Base-by-base conservation (phyloP, 441 rosid species). In the Pelargonium australe region DNA sequence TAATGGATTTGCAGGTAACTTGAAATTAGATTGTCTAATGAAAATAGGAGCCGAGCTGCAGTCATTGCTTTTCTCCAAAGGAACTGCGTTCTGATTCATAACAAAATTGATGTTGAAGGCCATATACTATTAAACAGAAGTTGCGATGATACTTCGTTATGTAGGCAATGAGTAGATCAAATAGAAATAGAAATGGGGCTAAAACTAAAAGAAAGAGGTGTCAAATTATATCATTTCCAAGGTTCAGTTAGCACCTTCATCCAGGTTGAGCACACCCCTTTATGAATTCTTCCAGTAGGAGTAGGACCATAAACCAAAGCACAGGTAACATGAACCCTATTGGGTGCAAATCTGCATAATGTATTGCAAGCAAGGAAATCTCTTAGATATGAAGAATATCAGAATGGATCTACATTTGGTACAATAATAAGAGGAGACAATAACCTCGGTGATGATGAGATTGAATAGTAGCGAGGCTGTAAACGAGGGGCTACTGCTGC, bases 391-490 rank as follows among this genome's bases (percentile, higher is more conserved):
- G 28, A 25, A 57, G 17, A 34, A 57, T 57, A 57, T 57, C 63
- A 7, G 4, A 57, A 7, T 5, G 20, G 19, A 57, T 57, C 40
- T 16, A 20, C 23, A 47, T 17, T 51, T 53, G 41, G 41, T 4
- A 13, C 23, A 14, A 9, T 6, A 34, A 34, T 34, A 34, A 34
- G 40, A 34, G 40, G 40, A 34, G 40, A 62, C 40, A 70, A 77
- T 71, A 61, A 92, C 98, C 90, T 87, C 10, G 98, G 96, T 19
- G 98, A 92, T 31, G 98, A 92, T 47, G 98, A 90, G 81, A 92
- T 92, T 49, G 98, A 92, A 82, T 92, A 89, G 79, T 84, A 92
- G 70, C 96, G 93, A 80, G 96, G 96, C 74, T 87, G 97, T 60
- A 92, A 84, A 66, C 79, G 95, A 76, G 98, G 97, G 71, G 97